Percentiles rank a stretch among this genome's conserved stretches.
Conservation (phyloP, 2,329 filamentous ascomycete genomes). For the Nemania abortiva region DNA sequence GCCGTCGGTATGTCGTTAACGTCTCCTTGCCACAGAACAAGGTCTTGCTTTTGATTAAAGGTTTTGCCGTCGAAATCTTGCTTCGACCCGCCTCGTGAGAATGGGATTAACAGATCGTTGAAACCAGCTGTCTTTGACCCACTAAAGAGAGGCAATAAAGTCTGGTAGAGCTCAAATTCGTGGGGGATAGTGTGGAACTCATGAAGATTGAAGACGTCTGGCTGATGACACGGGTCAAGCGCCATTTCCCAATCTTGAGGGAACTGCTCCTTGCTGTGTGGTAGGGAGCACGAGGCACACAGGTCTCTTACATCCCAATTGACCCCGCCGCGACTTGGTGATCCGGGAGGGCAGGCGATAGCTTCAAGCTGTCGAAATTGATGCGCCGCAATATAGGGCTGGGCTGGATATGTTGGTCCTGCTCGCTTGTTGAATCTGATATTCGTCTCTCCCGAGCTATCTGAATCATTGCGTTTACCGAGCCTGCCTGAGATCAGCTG, state of each 20-base stretch:
- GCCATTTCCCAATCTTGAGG: conserved; percentile 74
- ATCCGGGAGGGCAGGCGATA: conserved; percentile 71
- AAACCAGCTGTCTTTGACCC: conserved; percentile 78
- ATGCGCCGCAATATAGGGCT: conserved; percentile 43
- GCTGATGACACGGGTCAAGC: conserved; percentile 79
- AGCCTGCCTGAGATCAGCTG: conserved; percentile 66
- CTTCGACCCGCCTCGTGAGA: conserved; percentile 63
- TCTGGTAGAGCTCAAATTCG: conserved; percentile 69
- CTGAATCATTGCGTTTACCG: conserved; percentile 42
- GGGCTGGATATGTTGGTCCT: conserved; percentile 16
- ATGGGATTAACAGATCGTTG: conserved; percentile 80
- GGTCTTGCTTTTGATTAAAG: conserved; percentile 73
- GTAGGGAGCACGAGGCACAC: conserved; percentile 71
- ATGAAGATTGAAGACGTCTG: conserved; percentile 79
- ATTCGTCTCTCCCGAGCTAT: conserved; percentile 19
- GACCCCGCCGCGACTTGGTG: conserved; percentile 68
- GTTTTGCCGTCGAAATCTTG: conserved; percentile 59
- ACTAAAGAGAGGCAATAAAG: conserved; percentile 81
- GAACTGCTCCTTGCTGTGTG: conserved; percentile 76
- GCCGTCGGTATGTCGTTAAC: conserved; percentile 66
- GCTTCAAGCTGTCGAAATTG: conserved; percentile 52
- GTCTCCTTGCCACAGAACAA: conserved; percentile 80
- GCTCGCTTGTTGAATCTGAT: conserved; percentile 12
- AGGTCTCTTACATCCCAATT: conserved; percentile 74
- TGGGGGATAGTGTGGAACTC: conserved; percentile 78